These are phyloP conservation scores for Lecanicillium sp. DNA, from an alignment of 2,329 filamentous ascomycete genomes.

Conservation along the genomic window DNA sequence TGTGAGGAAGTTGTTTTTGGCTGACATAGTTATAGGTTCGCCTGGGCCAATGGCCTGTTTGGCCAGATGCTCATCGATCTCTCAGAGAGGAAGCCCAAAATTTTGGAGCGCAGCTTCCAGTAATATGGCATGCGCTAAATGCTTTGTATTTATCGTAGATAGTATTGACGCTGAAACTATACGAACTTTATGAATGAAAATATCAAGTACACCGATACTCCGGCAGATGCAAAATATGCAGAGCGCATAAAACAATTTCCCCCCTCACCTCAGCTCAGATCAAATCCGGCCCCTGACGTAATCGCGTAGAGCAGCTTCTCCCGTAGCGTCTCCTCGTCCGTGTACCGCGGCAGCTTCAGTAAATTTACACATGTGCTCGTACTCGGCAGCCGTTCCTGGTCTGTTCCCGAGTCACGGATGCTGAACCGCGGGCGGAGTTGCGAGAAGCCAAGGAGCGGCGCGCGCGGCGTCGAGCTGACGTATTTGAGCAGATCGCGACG, in stretches of 20 bases:
- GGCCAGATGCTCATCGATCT: constrained; percentile 76
- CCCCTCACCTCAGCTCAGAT: constrained; percentile 54
- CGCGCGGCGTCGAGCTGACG: constrained; percentile 87
- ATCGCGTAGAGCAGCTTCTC: constrained; percentile 86
- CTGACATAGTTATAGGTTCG: constrained; percentile 56
- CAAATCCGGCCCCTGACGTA: constrained; percentile 86
- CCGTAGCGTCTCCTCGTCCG: constrained; percentile 55
- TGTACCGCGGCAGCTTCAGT: constrained; percentile 84
- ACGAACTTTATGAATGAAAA: neutral
- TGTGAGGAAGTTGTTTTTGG: constrained; percentile 18
- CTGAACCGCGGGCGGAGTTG: constrained; percentile 81
- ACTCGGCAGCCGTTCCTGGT: constrained; percentile 72
- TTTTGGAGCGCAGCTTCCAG: constrained; percentile 50
- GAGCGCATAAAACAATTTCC: neutral
- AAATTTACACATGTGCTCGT: constrained; percentile 96
- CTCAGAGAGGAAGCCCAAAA: constrained; percentile 62
- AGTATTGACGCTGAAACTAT: neutral
- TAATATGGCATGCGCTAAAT: constrained; percentile 5
- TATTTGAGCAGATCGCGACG: constrained; percentile 87
- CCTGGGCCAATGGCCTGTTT: constrained; percentile 86
- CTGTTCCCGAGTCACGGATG: constrained; percentile 66
- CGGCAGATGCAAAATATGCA: neutral
- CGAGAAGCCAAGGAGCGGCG: constrained; percentile 81
- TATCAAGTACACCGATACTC: neutral
- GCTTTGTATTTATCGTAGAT: neutral